Base-by-base conservation (phyloP, 768 basidiomycete genomes). In the Mycena kentingensis region DNA sequence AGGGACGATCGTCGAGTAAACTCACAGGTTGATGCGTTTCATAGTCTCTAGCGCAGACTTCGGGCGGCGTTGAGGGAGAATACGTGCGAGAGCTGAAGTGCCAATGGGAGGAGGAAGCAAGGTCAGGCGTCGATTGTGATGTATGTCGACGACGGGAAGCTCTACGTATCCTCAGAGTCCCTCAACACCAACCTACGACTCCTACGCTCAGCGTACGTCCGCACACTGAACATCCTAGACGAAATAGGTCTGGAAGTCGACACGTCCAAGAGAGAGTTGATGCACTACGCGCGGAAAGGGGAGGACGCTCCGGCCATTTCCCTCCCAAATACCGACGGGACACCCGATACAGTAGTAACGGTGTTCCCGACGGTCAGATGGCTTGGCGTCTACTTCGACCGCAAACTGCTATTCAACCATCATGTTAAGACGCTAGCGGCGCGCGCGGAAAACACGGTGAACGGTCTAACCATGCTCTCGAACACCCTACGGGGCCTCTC, bases 141-240 rank as follows among this genome's bases (percentile, higher is more conserved):
- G 62, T 70, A 70, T 43, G 64, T 70, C 1, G 67, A 72, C 43
- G 67, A 72, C 45, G 69, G 68, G 2, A 69, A 61, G n/a, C 35
- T 69, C 2, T 58, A 57, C 18, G 60, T 64, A 1, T 65, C 66
- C 1, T 70, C 67, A 0, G 11, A 49, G 0, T 63, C 64, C 0
- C 54, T 69, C 1, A 61, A 64, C 8, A 62, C 62, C 1, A 68
- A 68, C 42, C 28, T 54, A 16, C 2, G 12, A 3, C 28, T 63
- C 3, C 66, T 70, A 4, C 41, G 50, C 4, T 2, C n/a, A 2
- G 60, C 64, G 0, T 70, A 55, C 35, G 19, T 26, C 12, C 13
- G 26, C 13, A 24, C 26, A 6, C 42, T 24, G 5, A 10, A 13
- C 13, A 26, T 28, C 24, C 10, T 44, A 24, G 26, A 10, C 7